Base-by-base conservation (phyloP, 2,329 filamentous ascomycete genomes). In the Atkinsonella hypoxylon region DNA sequence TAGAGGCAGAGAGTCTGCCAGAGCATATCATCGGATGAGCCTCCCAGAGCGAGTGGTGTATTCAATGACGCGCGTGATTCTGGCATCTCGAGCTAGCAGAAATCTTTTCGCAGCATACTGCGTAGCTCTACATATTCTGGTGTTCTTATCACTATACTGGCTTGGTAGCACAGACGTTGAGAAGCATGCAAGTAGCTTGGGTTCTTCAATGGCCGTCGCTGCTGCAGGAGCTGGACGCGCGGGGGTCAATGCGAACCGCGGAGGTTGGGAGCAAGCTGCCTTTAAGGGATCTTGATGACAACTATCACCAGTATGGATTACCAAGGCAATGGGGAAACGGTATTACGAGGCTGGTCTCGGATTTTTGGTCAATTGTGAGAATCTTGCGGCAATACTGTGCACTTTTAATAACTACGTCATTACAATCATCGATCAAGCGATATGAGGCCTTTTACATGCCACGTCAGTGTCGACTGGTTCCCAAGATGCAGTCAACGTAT, bases 41-140 rank as follows among this genome's bases (percentile, higher is more conserved):
- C 71, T 96, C 9, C 89, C 90, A 0, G 93, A 98, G 67, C 77
- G 93, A 39, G 80, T 89, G 45, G 85, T 98, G 4, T 95, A 95
- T 68, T 90, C 89, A 34, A 77, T 96, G 49, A 95, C 91, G 45
- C 79, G 89, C 51, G 87, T 95, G 71, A 88, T 98, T 45, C 74
- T 98, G 55, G 88, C 90, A 48, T 95, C 89, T 45, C 76, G 93
- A 54, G 87, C 85, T 30, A 96, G 89, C 70, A 79, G 94, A 56
- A 98, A 97, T 65, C 66, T 98, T 53, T 98, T 98, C 68, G 93
- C 90, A 0, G 82, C 80, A 11, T 98, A 98, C 67, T 94, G 91
- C 66, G 72, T 96, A 36, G 88, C 83, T 34, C 74, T 98, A 57
- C 93, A 98, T 70, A 62, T 96, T 43, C 70, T 98, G 45, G 83